Evolutionary conservation across 257 asterid genomes (phyloP).

Genomic region (Plectranthus barbatus): DNA sequence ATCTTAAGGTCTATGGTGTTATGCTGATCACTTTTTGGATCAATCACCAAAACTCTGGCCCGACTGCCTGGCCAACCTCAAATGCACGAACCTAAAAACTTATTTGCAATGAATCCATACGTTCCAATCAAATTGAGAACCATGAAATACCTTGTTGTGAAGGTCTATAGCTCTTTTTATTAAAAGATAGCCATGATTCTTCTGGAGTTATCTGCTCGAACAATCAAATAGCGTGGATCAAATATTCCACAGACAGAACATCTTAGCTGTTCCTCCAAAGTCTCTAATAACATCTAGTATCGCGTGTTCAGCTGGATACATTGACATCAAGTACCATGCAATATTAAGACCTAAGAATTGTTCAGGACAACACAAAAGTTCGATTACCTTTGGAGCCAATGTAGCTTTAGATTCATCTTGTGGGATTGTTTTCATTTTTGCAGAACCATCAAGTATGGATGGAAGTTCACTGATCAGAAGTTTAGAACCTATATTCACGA

Average conservation of each 20-base stretch:
- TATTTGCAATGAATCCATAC: slow-evolving; percentile 27
- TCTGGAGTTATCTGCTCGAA: slow-evolving; percentile 63
- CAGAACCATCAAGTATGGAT: slow-evolving; percentile 77
- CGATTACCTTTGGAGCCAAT: slow-evolving; percentile 80
- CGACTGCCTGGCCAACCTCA: slow-evolving; percentile 99
- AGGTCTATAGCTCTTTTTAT: slow-evolving; percentile 60
- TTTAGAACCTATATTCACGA: slow-evolving; percentile 51
- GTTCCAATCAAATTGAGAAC: slow-evolving; percentile 7
- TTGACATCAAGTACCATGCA: too few relatives aligned
- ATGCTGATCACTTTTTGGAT: slow-evolving; percentile 30
- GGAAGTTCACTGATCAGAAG: slow-evolving; percentile 86
- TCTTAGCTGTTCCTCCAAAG: too few relatives aligned
- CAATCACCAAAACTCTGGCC: slow-evolving; percentile 48
- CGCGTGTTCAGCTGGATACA: too few relatives aligned
- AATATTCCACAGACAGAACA: too few relatives aligned
- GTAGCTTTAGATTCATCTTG: slow-evolving; percentile 82
- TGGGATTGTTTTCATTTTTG: slow-evolving; percentile 51
- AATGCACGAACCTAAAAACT: slow-evolving; percentile 92
- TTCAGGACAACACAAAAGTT: background rate
- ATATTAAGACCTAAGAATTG: background rate
- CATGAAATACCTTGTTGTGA: slow-evolving; percentile 71
- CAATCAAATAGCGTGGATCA: too few relatives aligned
- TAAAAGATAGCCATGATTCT: slow-evolving; percentile 79
- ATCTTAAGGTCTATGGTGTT: slow-evolving; percentile 59
- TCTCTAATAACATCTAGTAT: too few relatives aligned